Percentiles rank a stretch among this genome's conserved stretches.
Conservation (phyloP, 805 yeast genomes). For the Ascoidea rubescens region DNA sequence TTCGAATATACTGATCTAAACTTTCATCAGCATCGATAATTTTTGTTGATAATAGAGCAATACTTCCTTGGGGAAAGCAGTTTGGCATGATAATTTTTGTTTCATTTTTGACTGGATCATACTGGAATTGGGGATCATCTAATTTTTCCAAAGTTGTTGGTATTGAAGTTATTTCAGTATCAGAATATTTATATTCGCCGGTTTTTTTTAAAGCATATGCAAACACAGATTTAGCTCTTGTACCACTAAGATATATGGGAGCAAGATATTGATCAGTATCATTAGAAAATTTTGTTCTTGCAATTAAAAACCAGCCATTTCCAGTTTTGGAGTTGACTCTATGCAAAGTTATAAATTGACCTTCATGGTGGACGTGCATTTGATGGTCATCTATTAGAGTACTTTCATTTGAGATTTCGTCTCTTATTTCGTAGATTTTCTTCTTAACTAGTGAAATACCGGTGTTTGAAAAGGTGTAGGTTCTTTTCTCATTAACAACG, state of each 20-base stretch:
- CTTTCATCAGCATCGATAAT: slow-evolving; percentile 51
- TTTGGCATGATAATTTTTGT: slow-evolving; percentile 46
- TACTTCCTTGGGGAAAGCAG: slow-evolving; percentile 78
- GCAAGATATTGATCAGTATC: slow-evolving; percentile 37
- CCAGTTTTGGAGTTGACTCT: slow-evolving; percentile 76
- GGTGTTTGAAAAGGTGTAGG: slow-evolving; percentile 32
- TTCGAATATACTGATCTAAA: slow-evolving; percentile 52
- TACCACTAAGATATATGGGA: slow-evolving; percentile 47
- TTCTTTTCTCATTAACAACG: slow-evolving; percentile 63
- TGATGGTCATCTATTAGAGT: slow-evolving; percentile 50
- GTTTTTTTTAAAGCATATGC: slow-evolving; percentile 39
- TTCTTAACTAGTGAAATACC: slow-evolving; percentile 74
- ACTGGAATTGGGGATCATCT: slow-evolving; percentile 31
- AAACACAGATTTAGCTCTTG: slow-evolving; percentile 41
- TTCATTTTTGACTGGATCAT: slow-evolving; percentile 25
- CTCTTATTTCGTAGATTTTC: slow-evolving; percentile 42
- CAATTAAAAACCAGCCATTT: slow-evolving; percentile 76
- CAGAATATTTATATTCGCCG: slow-evolving; percentile 29
- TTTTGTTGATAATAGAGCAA: slow-evolving; percentile 66
- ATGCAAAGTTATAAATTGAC: slow-evolving; percentile 83
- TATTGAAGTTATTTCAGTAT: slow-evolving; percentile 41
- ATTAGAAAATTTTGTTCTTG: slow-evolving; percentile 60
- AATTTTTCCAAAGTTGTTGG: slow-evolving; percentile 49
- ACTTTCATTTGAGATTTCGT: slow-evolving; percentile 36
- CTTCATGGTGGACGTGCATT: slow-evolving; percentile 90